phyloP scores from a whole-genome alignment of 2,329 filamentous ascomycete genomes.

The Neofusicoccum umdonicola region DNA sequence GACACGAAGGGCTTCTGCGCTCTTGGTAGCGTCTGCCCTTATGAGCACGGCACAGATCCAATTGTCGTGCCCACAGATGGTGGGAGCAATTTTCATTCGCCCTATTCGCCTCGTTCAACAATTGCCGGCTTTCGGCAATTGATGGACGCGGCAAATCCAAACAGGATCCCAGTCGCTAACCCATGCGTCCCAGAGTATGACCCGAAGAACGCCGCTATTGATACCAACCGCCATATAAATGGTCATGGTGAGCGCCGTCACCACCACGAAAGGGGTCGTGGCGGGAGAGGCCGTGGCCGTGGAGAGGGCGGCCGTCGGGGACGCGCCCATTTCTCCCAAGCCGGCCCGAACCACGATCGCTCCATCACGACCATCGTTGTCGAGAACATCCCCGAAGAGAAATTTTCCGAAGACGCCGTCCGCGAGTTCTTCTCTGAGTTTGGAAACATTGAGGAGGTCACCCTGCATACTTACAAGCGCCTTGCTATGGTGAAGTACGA shows the following conservation, averaged over 20 bases:
- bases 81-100: slow-evolving; percentile 15
- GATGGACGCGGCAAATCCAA: slow-evolving; percentile 25
- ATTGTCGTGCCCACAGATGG: slow-evolving; percentile 37
- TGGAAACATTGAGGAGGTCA: slow-evolving; percentile 62
- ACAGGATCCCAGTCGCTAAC: slow-evolving; percentile 18
- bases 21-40: slow-evolving; percentile 64
- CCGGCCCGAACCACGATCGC: slow-evolving; percentile 61
- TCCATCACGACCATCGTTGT: slow-evolving; percentile 69
- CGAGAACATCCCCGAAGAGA: slow-evolving; percentile 72
- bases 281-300: slow-evolving; percentile 44
- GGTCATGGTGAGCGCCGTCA: slow-evolving; percentile 21
- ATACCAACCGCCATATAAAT: slow-evolving; percentile 26
- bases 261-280: slow-evolving; percentile 30
- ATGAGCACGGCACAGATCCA: slow-evolving; percentile 63
- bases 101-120: not conserved
- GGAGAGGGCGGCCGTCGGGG: slow-evolving; percentile 33
- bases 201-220: slow-evolving; percentile 52
- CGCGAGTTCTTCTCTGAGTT: slow-evolving; percentile 70
- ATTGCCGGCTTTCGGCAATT: not conserved
- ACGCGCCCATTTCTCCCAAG: slow-evolving; percentile 60
- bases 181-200: slow-evolving; percentile 53
- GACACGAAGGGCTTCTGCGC: slow-evolving; percentile 71
- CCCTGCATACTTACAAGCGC: slow-evolving; percentile 64
- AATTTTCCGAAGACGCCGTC: slow-evolving; percentile 64
- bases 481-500: slow-evolving; percentile 70